Evolutionary conservation across 805 yeast genomes (phyloP).

Genomic region (Starmera dryadoides): DNA sequence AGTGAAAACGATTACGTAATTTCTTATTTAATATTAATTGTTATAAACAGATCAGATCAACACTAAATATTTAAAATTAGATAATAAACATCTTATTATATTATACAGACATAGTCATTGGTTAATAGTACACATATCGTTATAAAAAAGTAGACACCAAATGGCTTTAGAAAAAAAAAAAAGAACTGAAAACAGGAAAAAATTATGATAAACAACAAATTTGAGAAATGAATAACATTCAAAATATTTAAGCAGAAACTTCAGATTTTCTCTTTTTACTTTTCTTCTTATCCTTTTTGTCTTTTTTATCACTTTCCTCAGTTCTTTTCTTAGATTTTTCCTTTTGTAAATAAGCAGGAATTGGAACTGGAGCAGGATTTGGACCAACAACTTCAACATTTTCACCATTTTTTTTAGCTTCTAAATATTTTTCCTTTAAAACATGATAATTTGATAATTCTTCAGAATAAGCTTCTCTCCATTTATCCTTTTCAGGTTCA

Average conservation of each 20-base stretch:
- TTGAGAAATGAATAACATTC: not conserved
- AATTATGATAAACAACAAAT: too few relatives aligned
- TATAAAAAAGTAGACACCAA: too few relatives aligned
- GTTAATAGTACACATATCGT: too few relatives aligned
- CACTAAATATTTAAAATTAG: not conserved
- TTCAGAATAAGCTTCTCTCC: conserved; percentile 51
- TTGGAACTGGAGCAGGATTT: conserved; percentile 33
- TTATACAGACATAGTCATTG: too few relatives aligned
- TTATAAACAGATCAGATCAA: not conserved
- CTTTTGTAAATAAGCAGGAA: conserved; percentile 25
- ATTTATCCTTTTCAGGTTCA: conserved; percentile 61
- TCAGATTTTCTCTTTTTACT: conserved; percentile 35
- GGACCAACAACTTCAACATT: conserved; percentile 19
- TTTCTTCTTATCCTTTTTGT: conserved; percentile 47
- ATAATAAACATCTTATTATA: too few relatives aligned
- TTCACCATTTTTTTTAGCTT: conserved; percentile 34
- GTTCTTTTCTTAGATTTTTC: conserved; percentile 30
- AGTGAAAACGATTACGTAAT: not conserved
- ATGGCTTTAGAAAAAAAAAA: not conserved
- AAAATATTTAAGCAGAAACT: not conserved
- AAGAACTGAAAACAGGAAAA: not conserved
- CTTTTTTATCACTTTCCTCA: conserved; percentile 26
- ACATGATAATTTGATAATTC: conserved; percentile 38
- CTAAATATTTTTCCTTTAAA: conserved; percentile 38
- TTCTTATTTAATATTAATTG: not conserved